Evolutionary conservation across 2,329 filamentous ascomycete species (phyloP).

Genomic region (Botrytis porri): DNA sequence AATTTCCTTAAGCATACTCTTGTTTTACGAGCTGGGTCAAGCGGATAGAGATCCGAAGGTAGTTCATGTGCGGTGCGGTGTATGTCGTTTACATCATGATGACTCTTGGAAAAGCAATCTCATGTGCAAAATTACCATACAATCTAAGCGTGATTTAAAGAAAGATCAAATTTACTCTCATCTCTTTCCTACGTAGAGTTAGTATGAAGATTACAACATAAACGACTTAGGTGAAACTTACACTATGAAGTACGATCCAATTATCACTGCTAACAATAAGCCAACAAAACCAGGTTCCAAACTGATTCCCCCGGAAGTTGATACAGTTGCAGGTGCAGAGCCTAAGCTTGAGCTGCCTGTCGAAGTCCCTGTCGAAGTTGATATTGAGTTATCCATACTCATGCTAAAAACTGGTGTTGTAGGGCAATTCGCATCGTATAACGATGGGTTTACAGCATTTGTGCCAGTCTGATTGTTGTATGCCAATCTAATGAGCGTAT

Average conservation of each 20-base stretch:
- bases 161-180: not conserved
- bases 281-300: not conserved
- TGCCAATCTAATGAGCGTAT: constrained; percentile 21
- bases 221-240: not conserved
- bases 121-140: not conserved
- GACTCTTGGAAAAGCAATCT: not conserved
- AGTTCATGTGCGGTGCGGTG: not conserved
- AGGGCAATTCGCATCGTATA: constrained; percentile 17
- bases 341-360: not conserved
- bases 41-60: not conserved
- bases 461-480: constrained; percentile 22
- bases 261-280: not conserved
- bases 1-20: not conserved
- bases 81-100: not conserved
- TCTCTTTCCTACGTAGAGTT: too few species aligned
- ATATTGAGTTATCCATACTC: not conserved
- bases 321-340: not conserved
- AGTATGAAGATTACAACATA: not conserved
- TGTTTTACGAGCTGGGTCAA: not conserved
- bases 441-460: constrained; percentile 7
- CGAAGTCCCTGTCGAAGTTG: not conserved
- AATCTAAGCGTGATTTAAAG: not conserved
- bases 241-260: not conserved
- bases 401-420: too few species aligned
- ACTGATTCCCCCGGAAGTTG: not conserved